Conservation (phyloP, 1,284 basidiomycete genomes). For the Irpex sp. region DNA sequence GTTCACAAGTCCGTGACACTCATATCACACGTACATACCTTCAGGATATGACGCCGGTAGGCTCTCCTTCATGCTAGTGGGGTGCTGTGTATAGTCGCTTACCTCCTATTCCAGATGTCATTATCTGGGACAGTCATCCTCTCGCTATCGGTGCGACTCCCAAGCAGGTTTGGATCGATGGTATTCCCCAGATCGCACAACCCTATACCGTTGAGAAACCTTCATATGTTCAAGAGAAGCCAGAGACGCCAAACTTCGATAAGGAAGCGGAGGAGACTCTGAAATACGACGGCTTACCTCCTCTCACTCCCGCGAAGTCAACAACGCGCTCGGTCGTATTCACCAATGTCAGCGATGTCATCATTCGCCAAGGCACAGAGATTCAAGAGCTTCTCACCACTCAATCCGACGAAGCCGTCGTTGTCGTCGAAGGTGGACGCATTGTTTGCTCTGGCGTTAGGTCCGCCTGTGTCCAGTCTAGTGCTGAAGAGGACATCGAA, state of each 20-base stretch:
- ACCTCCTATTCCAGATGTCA: constrained; percentile 36
- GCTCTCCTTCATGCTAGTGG: neutral
- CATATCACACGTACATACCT: neutral
- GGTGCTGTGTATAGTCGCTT: no score
- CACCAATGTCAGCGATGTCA: constrained; percentile 54
- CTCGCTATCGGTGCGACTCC: constrained; percentile 71
- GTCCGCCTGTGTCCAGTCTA: constrained; percentile 18
- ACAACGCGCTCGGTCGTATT: constrained; percentile 45
- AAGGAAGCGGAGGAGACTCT: constrained; percentile 52
- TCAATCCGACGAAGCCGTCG: constrained; percentile 20
- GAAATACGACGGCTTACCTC: constrained; percentile 62
- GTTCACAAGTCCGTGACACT: neutral
- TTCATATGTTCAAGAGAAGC: constrained; percentile 42
- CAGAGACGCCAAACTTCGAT: constrained; percentile 61
- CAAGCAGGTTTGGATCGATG: constrained; percentile 69
- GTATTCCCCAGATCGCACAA: constrained; percentile 51
- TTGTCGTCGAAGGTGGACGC: constrained; percentile 39
- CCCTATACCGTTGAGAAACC: constrained; percentile 46
- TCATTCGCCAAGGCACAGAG: constrained; percentile 6
- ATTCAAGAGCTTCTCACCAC: constrained; percentile 19
- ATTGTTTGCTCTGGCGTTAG: constrained; percentile 38
- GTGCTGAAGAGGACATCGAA: constrained; percentile 30
- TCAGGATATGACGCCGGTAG: constrained; percentile 46
- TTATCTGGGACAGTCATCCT: constrained; percentile 78
- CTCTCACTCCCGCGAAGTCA: constrained; percentile 40